Conservation (phyloP, 116 monocot species). For the Thalassia testudinum region DNA sequence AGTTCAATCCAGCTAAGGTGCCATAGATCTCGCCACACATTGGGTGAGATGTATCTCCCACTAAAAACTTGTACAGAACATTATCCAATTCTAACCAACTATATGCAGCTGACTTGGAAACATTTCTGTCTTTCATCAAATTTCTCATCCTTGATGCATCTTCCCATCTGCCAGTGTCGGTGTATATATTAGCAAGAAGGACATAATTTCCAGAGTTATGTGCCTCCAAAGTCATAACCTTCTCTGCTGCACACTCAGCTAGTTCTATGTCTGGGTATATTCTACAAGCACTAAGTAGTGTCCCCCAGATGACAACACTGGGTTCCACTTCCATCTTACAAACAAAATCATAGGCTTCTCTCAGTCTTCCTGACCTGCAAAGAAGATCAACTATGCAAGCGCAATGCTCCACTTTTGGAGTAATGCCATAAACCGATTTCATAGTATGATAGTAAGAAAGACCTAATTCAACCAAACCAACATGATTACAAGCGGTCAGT, state of each 20-base stretch:
- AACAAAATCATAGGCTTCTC: slow-evolving; percentile 58
- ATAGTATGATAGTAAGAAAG: slow-evolving; percentile 43
- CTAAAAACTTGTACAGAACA: slow-evolving; percentile 55
- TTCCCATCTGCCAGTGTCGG: slow-evolving; percentile 52
- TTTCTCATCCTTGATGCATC: slow-evolving; percentile 53
- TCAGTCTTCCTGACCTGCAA: slow-evolving; percentile 53
- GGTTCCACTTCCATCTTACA: slow-evolving; percentile 57
- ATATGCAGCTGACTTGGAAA: slow-evolving; percentile 62
- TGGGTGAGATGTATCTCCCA: slow-evolving; percentile 47
- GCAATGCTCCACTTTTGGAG: slow-evolving; percentile 72
- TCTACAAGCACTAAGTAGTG: slow-evolving; percentile 61
- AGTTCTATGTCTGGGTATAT: slow-evolving; percentile 37
- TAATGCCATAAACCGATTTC: slow-evolving; percentile 20
- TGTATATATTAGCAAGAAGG: slow-evolving; percentile 61
- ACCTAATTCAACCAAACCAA: slow-evolving; percentile 59
- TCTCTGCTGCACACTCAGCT: slow-evolving; percentile 45
- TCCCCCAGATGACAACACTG: slow-evolving; percentile 66
- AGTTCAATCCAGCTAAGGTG: slow-evolving; percentile 30
- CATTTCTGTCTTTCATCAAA: slow-evolving; percentile 51
- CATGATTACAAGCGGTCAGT: slow-evolving; percentile 73
- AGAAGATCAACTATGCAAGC: slow-evolving; percentile 71
- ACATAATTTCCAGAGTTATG: slow-evolving; percentile 79
- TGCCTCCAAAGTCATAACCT: slow-evolving; percentile 55
- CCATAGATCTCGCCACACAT: slow-evolving; percentile 53
- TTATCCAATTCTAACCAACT: slow-evolving; percentile 83